Evolutionary conservation across 768 basidiomycete species (phyloP).

Genomic region (Suillus plorans): DNA sequence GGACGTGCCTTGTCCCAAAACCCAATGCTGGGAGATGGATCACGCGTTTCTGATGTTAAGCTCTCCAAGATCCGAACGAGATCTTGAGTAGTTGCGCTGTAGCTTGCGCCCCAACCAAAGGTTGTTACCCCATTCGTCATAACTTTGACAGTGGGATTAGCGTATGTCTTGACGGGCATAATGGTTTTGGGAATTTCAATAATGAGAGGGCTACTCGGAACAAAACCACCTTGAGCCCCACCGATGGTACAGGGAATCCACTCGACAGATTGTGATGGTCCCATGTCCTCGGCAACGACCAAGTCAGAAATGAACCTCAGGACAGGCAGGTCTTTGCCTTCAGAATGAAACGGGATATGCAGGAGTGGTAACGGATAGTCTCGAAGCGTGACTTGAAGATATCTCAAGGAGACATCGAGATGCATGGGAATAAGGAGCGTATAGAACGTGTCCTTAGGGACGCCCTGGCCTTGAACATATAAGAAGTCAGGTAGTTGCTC

Average conservation of each 20-base stretch:
- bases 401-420: conserved; percentile 62
- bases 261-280: conserved; percentile 60
- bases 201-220: conserved; percentile 51
- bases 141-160: conserved; percentile 68
- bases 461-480: conserved; percentile 59
- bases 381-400: conserved; percentile 64
- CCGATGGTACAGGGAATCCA: conserved; percentile 72
- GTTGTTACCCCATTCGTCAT: conserved; percentile 64
- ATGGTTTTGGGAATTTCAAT: conserved; percentile 83
- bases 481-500: conserved; percentile 63
- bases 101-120: conserved; percentile 89
- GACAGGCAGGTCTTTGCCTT: conserved; percentile 36
- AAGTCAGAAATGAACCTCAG: conserved; percentile 75
- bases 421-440: conserved; percentile 84
- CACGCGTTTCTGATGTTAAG: conserved; percentile 71
- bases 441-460: conserved; percentile 71
- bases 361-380: conserved; percentile 89
- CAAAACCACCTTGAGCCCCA: conserved; percentile 50
- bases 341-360: conserved; percentile 56
- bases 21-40: conserved; percentile 79
- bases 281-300: conserved; percentile 87
- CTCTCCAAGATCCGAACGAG: conserved; percentile 81
- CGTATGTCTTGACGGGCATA: conserved; percentile 94
- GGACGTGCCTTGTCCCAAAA: conserved; percentile 89
- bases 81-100: conserved; percentile 84